phyloP scores from a whole-genome alignment of 768 basidiomycete species.

The Asterophora parasitica region DNA sequence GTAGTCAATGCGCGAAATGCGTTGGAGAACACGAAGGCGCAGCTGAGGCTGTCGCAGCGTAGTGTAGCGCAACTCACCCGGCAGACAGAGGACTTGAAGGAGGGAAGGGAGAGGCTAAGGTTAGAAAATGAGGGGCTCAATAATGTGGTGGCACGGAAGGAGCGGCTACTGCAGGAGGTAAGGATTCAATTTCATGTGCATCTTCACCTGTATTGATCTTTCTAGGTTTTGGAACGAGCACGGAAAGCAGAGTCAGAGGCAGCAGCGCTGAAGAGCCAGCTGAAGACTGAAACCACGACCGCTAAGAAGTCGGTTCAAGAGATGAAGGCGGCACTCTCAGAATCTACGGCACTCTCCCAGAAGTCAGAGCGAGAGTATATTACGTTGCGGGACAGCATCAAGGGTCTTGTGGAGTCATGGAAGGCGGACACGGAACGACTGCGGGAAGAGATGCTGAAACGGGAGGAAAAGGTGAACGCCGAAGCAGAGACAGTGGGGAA shows the following conservation, averaged over 20 bases:
- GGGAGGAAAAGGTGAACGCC: constrained; percentile 62
- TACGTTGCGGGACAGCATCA: constrained; percentile 72
- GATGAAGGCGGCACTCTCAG: constrained; percentile 70
- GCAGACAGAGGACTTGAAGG: constrained; percentile 86
- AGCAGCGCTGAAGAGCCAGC: constrained; percentile 56
- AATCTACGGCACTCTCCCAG: constrained; percentile 72
- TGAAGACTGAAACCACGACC: constrained; percentile 67
- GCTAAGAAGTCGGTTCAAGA: constrained; percentile 76
- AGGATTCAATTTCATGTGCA: constrained; percentile 14
- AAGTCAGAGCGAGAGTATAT: constrained; percentile 83
- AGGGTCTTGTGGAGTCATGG: constrained; percentile 67
- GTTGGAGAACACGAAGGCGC: constrained; percentile 81
- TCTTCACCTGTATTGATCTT: not conserved
- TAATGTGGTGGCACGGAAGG: constrained; percentile 84
- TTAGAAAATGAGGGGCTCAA: constrained; percentile 86
- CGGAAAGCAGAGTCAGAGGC: constrained; percentile 83
- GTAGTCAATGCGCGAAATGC: constrained; percentile 75
- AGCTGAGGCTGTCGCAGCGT: constrained; percentile 75
- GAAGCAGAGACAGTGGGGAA: constrained; percentile 67
- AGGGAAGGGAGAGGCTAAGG: constrained; percentile 74
- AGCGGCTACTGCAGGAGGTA: constrained; percentile 82
- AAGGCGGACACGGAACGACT: constrained; percentile 69
- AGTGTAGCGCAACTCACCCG: constrained; percentile 80
- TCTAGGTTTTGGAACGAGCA: constrained; percentile 74
- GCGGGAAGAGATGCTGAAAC: constrained; percentile 66